Conservation (phyloP, 1,284 basidiomycete genomes). For the Sanguinoderma infundibulare region DNA sequence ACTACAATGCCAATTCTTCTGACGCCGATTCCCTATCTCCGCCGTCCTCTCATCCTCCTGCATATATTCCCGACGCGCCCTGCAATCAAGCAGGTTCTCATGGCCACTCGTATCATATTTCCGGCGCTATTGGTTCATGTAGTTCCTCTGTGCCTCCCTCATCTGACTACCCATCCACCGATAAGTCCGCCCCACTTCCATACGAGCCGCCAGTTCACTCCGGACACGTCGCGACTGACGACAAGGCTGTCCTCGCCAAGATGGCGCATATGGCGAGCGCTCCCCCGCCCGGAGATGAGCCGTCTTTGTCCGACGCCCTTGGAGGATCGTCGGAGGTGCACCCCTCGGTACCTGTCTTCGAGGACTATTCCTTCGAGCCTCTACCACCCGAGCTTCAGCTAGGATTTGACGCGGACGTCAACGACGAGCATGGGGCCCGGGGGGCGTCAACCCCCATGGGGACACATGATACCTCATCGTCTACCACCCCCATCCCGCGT, state of each 20-base stretch:
- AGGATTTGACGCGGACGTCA: conserved; percentile 1
- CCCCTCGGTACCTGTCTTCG: conserved; percentile 34
- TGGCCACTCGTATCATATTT: conserved; percentile 11
- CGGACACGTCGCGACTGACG: conserved; percentile 77
- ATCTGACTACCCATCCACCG: neutral
- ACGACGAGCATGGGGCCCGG: conserved; percentile 10
- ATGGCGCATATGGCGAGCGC: conserved; percentile 60
- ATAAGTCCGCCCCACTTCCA: conserved; percentile 15
- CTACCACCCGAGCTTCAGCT: conserved; percentile 20
- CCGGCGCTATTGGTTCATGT: conserved; percentile 3
- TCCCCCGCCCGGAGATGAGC: conserved; percentile 40
- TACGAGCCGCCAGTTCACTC: conserved; percentile 34
- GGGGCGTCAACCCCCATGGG: conserved; percentile 8
- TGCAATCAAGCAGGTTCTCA: conserved; percentile 1
- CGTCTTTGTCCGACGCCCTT: neutral
- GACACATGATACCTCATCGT: conserved; percentile 17
- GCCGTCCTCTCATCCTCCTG: conserved; percentile 22
- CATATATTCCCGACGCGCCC: conserved; percentile 17
- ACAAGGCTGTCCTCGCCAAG: conserved; percentile 66
- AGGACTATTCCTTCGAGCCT: conserved; percentile 30
- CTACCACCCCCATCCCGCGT: neutral
- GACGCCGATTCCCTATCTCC: conserved; percentile 2
- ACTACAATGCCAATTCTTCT: neutral
- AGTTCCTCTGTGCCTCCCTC: conserved; percentile 2
- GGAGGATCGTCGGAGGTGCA: conserved; percentile 22